phyloP scores from a whole-genome alignment of 768 basidiomycete species.

The Mycena vulgaris region DNA sequence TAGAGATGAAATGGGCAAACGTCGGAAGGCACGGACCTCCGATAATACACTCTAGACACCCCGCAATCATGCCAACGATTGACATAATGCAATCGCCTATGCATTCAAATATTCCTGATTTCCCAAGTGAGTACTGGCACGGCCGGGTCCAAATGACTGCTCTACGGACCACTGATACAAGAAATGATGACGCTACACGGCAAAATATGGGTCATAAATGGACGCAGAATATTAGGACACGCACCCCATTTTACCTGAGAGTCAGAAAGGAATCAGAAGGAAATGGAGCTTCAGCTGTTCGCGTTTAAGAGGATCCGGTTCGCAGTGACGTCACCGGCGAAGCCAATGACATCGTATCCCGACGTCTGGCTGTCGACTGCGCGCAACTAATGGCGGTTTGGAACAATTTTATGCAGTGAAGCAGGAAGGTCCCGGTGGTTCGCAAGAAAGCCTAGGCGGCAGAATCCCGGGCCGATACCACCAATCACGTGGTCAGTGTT shows the following conservation, averaged over 20 bases:
- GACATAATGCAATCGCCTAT: slow-evolving; percentile 60
- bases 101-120: slow-evolving; percentile 57
- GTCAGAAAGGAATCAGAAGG: background rate
- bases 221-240: background rate
- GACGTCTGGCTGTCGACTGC: background rate
- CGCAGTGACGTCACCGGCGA: slow-evolving; percentile 21
- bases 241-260: slow-evolving; percentile 24
- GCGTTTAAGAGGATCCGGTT: background rate
- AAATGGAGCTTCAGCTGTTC: background rate
- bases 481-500: too few species aligned
- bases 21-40: slow-evolving; percentile 50
- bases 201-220: background rate
- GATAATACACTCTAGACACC: slow-evolving; percentile 64
- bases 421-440: too few species aligned
- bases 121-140: background rate
- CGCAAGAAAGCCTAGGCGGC: too few species aligned
- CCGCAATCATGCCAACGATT: slow-evolving; percentile 56
- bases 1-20: background rate
- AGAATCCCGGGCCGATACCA: too few species aligned
- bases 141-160: background rate
- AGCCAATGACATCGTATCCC: background rate
- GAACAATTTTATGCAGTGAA: too few species aligned
- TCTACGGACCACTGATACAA: slow-evolving; percentile 31
- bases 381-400: background rate
- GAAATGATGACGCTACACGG: slow-evolving; percentile 24